These are phyloP conservation scores for Colletotrichum spinosum DNA, from an alignment of 2,329 filamentous ascomycete species.

Conservation along the genomic window DNA sequence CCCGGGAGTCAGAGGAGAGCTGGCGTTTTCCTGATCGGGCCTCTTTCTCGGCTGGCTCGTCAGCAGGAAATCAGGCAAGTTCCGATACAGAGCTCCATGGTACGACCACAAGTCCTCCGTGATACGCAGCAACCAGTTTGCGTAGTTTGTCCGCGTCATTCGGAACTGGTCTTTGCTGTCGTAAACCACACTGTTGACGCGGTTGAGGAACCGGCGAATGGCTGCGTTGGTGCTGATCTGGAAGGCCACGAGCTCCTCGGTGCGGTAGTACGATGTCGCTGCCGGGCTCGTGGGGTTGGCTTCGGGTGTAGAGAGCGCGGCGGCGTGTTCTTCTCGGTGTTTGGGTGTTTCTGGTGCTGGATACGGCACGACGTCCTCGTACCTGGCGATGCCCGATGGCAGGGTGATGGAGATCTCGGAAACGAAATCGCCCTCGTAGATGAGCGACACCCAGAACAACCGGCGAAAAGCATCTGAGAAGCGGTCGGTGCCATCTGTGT, in stretches of 20 bases:
- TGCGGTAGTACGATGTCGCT: slow-evolving; percentile 5
- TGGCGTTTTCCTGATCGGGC: slow-evolving; percentile 1
- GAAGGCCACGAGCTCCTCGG: slow-evolving; percentile 44
- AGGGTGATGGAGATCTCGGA: slow-evolving; percentile 44
- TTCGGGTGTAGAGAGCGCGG: background rate
- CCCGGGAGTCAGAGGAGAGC: slow-evolving; percentile 19
- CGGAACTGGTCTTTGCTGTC: slow-evolving; percentile 43
- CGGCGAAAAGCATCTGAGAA: slow-evolving; percentile 42
- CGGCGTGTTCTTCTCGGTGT: slow-evolving; percentile 3
- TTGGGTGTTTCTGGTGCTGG: slow-evolving; percentile 28
- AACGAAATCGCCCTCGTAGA: slow-evolving; percentile 46
- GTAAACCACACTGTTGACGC: slow-evolving; percentile 46
- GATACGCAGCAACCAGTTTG: slow-evolving; percentile 43
- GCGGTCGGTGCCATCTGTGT: background rate
- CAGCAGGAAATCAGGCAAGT: slow-evolving; percentile 42
- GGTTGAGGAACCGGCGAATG: slow-evolving; percentile 45
- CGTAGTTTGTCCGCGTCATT: slow-evolving; percentile 40
- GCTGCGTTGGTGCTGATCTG: slow-evolving; percentile 47
- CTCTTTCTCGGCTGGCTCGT: slow-evolving; percentile 30
- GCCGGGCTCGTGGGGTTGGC: background rate
- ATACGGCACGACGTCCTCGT: slow-evolving; percentile 44
- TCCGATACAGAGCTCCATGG: slow-evolving; percentile 44
- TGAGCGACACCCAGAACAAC: slow-evolving; percentile 46
- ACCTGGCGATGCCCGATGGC: slow-evolving; percentile 45
- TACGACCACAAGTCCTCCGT: slow-evolving; percentile 43